These are phyloP conservation scores for Fusarium algeriense DNA, from an alignment of 2,329 filamentous ascomycete genomes.

Conservation along the genomic window DNA sequence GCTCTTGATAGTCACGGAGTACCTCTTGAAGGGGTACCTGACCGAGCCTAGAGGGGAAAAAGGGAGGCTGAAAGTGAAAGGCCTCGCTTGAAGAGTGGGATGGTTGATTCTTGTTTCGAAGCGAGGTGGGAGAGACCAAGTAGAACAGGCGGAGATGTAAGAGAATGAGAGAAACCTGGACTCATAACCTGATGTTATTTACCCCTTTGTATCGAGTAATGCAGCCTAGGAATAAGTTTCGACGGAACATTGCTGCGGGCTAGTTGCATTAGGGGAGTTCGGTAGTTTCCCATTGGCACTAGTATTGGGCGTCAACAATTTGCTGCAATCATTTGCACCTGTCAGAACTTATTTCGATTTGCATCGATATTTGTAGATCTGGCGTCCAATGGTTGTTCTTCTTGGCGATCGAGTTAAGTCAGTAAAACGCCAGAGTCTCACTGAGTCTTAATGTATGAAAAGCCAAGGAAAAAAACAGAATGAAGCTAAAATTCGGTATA, in stretches of 20 bases:
- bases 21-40: slow-evolving; percentile 31
- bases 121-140: slow-evolving; percentile 25
- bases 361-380: slow-evolving; percentile 14
- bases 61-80: slow-evolving; percentile 40
- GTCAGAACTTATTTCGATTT: slow-evolving; percentile 26
- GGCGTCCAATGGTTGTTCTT: slow-evolving; percentile 1
- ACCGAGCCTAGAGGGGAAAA: slow-evolving; percentile 27
- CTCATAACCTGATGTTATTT: slow-evolving; percentile 14
- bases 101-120: slow-evolving; percentile 24
- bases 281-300: slow-evolving; percentile 27
- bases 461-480: slow-evolving; percentile 3
- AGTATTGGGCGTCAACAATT: slow-evolving; percentile 16
- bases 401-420: neutral
- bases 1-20: slow-evolving; percentile 24
- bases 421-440: neutral
- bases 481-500: neutral
- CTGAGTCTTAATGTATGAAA: neutral
- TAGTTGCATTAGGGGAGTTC: slow-evolving; percentile 18
- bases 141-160: slow-evolving; percentile 4
- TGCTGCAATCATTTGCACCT: slow-evolving; percentile 24
- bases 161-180: slow-evolving; percentile 6
- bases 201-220: slow-evolving; percentile 37
- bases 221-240: slow-evolving; percentile 14
- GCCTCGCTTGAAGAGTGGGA: slow-evolving; percentile 32
- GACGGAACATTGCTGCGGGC: slow-evolving; percentile 21